Evolutionary conservation across 2,329 filamentous ascomycete species (phyloP), one percentile per base, ranked within the genome.

Genomic region (Metarhizium robertsii): DNA sequence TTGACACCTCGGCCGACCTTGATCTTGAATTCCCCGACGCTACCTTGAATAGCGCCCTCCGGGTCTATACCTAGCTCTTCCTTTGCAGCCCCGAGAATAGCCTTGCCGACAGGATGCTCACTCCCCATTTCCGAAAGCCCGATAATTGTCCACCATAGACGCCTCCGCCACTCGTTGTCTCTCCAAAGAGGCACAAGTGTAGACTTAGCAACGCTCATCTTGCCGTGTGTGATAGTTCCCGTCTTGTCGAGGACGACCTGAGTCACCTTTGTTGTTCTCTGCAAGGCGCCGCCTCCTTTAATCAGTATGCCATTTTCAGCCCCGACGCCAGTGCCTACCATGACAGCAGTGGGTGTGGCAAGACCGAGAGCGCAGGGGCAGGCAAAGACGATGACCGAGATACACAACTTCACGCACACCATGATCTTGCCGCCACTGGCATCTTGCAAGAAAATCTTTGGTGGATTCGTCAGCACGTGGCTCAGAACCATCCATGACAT

Each of bases 251-350:
- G 82, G 16, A 97, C 88, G 20, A 97, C 82, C 62, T 95, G 88
- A 2, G 86, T 95, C 61, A 97, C 82, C 69, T 90, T 92, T 8
- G 91, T 97, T 0, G 91, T 88, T 4, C 84, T 90, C 74, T 99
- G 92, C 3, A 99, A 77, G 34, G 92, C 91, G 45, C 90, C 92
- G 55, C 94, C 94, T 54, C 94, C 92, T 73, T 99, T 99, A 69
- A 97, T 91, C n/a, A 99, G 77, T 62, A 99, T 99, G 29, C 94
- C 94, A 63, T 96, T 87, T 71, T 96, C 89, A 2, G 94, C 94
- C 52, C 94, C 94, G 36, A 96, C 85, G 57, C 94, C 94, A n/a
- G 94, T 97, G 47, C 94, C 94, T 34, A 99, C 94, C 94, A 99
- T 97, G 68, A 99, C 92, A 2, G 94, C 94, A 0, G 94, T 99